Percentiles rank a stretch among this genome's conserved stretches.
phyloP scores from a whole-genome alignment of 306 rosid genomes.

The Alnus rubra region DNA sequence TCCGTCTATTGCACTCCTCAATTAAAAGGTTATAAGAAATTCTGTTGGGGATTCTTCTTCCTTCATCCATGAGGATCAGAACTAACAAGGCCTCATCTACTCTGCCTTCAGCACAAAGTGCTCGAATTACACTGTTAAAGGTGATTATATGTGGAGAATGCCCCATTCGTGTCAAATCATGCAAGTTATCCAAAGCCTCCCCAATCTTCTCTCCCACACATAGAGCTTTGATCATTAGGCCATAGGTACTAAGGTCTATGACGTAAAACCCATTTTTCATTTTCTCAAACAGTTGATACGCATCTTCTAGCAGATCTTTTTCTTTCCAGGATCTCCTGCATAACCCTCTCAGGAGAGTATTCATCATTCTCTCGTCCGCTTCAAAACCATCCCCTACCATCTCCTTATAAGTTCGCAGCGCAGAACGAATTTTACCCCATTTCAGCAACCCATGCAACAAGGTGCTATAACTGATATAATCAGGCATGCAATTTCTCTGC shows the following conservation, averaged over 20 bases:
- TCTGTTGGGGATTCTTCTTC: conserved; percentile 38
- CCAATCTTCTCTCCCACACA: conserved; percentile 42
- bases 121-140: conserved; percentile 43
- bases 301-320: conserved; percentile 43
- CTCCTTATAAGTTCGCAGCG: conserved; percentile 47
- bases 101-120: conserved; percentile 54
- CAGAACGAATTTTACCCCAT: conserved; percentile 54
- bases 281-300: conserved; percentile 55
- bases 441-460: conserved; percentile 70
- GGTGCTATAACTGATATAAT: conserved; percentile 58
- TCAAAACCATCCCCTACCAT: conserved; percentile 57
- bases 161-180: conserved; percentile 50
- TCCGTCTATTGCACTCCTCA: conserved; percentile 43
- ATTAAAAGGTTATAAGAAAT: conserved; percentile 42
- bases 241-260: conserved; percentile 45
- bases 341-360: conserved; percentile 56
- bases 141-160: conserved; percentile 32
- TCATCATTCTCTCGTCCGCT: conserved; percentile 53
- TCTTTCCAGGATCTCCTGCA: conserved; percentile 47
- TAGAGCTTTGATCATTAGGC: conserved; percentile 47
- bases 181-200: conserved; percentile 44
- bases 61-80: conserved; percentile 41
- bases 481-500: conserved; percentile 55
- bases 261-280: conserved; percentile 38
- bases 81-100: conserved; percentile 42